These are phyloP conservation scores for Cryphonectria radicalis DNA, from an alignment of 2,329 filamentous ascomycete genomes.

Conservation along the genomic window DNA sequence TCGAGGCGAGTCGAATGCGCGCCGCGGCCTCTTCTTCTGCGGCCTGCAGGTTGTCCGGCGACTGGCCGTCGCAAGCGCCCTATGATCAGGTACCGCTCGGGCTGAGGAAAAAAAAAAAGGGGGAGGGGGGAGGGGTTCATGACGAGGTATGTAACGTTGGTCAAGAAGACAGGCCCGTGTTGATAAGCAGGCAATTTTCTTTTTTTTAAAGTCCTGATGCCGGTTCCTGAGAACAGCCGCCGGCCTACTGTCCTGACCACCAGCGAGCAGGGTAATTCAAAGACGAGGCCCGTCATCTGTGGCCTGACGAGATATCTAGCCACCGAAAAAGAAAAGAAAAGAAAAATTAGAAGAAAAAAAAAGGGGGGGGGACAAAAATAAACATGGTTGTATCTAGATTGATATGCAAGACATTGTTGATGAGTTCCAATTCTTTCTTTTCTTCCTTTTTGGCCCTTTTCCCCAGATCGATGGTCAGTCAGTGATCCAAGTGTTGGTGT, in stretches of 20 bases:
- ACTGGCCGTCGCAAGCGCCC: constrained; percentile 10
- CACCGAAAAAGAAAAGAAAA: not conserved
- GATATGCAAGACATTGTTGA: not conserved
- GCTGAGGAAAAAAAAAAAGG: no score
- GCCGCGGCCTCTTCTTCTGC: not conserved
- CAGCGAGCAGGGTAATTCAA: not conserved
- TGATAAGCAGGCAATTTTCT: not conserved
- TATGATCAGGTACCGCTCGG: not conserved
- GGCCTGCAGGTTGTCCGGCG: no score
- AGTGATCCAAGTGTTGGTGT: not conserved
- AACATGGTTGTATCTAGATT: not conserved
- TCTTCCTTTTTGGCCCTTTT: not conserved
- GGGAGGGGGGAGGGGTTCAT: no score
- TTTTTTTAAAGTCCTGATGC: not conserved
- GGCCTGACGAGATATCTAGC: not conserved
- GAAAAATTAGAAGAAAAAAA: not conserved
- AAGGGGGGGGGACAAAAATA: no score
- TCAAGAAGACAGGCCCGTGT: not conserved
- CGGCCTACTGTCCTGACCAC: not conserved
- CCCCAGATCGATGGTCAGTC: not conserved
- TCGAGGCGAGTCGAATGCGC: not conserved
- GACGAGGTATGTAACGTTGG: not conserved
- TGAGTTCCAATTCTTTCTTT: no score
- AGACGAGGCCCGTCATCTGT: not conserved
- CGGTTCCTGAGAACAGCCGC: not conserved